Evolutionary conservation across 495 filamentous ascomycete species (phyloP).

Genomic region (Clavariopsis aquatica): DNA sequence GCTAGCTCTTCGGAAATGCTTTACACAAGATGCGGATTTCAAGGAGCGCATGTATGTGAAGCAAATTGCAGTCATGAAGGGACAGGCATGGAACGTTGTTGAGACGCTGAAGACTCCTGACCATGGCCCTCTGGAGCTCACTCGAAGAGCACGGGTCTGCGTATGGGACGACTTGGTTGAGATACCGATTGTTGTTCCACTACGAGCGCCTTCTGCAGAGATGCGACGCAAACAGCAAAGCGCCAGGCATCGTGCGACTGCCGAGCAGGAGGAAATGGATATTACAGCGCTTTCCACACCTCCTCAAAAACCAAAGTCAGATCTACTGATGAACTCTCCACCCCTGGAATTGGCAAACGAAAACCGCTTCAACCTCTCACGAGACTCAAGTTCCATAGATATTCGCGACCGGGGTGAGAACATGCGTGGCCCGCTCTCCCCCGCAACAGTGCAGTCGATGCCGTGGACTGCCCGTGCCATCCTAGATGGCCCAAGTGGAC

Average conservation of each 20-base stretch:
- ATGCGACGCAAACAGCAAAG: slow-evolving; percentile 56
- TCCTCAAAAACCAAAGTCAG: slow-evolving; percentile 55
- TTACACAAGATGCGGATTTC: slow-evolving; percentile 90
- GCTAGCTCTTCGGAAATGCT: slow-evolving; percentile 75
- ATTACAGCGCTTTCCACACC: slow-evolving; percentile 71
- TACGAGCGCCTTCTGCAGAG: slow-evolving; percentile 74
- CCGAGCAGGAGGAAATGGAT: slow-evolving; percentile 82
- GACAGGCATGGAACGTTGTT: slow-evolving; percentile 98
- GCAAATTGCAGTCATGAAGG: slow-evolving; percentile 98
- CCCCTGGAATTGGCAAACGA: slow-evolving; percentile 71
- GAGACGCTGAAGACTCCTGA: slow-evolving; percentile 91
- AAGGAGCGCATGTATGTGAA: slow-evolving; percentile 96
- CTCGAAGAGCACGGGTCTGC: slow-evolving; percentile 83
- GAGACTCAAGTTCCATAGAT: slow-evolving; percentile 54
- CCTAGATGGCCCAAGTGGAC: slow-evolving; percentile 4
- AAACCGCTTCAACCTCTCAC: slow-evolving; percentile 79
- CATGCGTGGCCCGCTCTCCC: slow-evolving; percentile 45
- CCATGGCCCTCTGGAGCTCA: slow-evolving; percentile 91
- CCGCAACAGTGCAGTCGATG: slow-evolving; percentile 32
- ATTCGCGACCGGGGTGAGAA: slow-evolving; percentile 45
- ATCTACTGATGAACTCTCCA: slow-evolving; percentile 73
- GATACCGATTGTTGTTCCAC: slow-evolving; percentile 87
- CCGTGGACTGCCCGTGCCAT: slow-evolving; percentile 42
- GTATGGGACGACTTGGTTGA: slow-evolving; percentile 99
- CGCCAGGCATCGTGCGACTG: slow-evolving; percentile 41